These are phyloP conservation scores for Trichoderma orchidacearum DNA, from an alignment of 495 filamentous ascomycete genomes.

Conservation along the genomic window DNA sequence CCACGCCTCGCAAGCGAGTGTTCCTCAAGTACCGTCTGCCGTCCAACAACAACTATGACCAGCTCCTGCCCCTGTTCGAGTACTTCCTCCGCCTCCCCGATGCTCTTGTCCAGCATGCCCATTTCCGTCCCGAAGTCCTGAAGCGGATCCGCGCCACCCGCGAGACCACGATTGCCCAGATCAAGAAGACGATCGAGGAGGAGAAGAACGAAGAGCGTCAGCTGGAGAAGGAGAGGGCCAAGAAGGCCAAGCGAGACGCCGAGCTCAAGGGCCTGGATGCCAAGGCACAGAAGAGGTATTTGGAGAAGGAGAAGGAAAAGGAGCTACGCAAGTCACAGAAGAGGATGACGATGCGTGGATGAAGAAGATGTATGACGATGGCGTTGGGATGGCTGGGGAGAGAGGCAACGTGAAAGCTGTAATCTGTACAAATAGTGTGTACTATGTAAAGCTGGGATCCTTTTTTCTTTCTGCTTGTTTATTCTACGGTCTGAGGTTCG, in stretches of 20 bases:
- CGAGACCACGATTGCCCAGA: conserved; percentile 69
- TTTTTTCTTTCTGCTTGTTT: neutral
- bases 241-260: conserved; percentile 86
- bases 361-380: neutral
- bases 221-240: conserved; percentile 63
- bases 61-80: conserved; percentile 60
- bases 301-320: conserved; percentile 83
- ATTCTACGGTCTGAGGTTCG: neutral
- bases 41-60: conserved; percentile 46
- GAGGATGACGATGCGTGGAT: conserved; percentile 45
- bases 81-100: conserved; percentile 80
- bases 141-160: conserved; percentile 69
- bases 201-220: conserved; percentile 86
- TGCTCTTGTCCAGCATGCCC: conserved; percentile 56
- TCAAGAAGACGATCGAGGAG: conserved; percentile 73
- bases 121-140: conserved; percentile 80
- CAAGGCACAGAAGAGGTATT: conserved; percentile 88
- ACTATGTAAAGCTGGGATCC: neutral
- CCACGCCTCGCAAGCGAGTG: conserved; percentile 72
- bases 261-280: conserved; percentile 71
- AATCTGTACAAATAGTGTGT: conserved; percentile 4
- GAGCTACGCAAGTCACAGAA: conserved; percentile 60
- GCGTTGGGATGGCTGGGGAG: neutral
- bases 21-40: conserved; percentile 63
- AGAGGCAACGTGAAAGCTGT: neutral